Base-by-base conservation (phyloP, 2,329 filamentous ascomycete species). In the Didymella keratinophila region DNA sequence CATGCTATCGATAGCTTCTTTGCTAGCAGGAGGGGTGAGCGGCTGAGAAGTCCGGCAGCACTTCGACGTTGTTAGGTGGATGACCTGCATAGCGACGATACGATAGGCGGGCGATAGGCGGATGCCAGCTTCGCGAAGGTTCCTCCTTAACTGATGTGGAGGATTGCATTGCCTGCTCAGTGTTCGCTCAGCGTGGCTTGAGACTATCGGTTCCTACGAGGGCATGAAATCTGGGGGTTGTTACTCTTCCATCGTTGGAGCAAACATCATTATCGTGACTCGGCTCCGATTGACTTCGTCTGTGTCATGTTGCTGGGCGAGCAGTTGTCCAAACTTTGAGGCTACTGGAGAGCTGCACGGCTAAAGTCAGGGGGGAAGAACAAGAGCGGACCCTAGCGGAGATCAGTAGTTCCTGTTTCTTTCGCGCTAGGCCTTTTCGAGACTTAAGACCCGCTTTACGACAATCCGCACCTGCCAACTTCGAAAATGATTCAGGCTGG, bases 241-340 rank as follows among this genome's bases (percentile, higher is more conserved):
- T 12, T 8, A 20, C 8, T 20, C 8, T 23, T 10, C 2, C 27
- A 21, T 4, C 12, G 28, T 37, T 18, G 25, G 37, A 32, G 32
- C 3, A 32, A 3, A 7, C 6, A n/a, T 32, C 20, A 20, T 21
- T 32, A 25, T 3, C 16, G 34, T 50, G 39, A 45, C 41, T 58
- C 39, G 41, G 45, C 34, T 49, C 18, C 14, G 25, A 32, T 44
- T 23, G 30, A 20, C 8, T 12, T 18, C n/a, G 14, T 27, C 8
- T 20, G 25, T 54, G n/a, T 45, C 50, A 48, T 55, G 44, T 28
- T 32, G 41, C 39, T 50, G 50, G 56, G 56, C 56, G 56, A 58
- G 34, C 45, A 58, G 34, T 23, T 54, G 18, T 18, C 45, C 39
- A 53, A 45, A 53, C 44, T 49, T 48, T 50, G 50, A 53, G 44